Evolutionary conservation across 202 grass and related monocot genomes (phyloP).

Genomic region (Sporobolus alterniflorus): DNA sequence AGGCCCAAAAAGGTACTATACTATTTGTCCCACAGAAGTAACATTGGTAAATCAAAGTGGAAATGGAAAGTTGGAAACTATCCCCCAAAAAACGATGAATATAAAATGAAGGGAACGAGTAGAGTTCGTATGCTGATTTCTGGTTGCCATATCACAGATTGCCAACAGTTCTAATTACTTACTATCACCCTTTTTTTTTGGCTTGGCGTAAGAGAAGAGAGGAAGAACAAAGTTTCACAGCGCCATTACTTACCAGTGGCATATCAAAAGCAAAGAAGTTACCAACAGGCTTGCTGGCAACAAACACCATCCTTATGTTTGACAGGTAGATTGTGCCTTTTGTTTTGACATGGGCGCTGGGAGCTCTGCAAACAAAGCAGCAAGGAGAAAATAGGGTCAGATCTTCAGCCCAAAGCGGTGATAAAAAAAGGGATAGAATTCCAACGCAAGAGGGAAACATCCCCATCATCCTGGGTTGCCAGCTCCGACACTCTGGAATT

Average conservation of each 20-base stretch:
- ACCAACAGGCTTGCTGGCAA: slow-evolving; percentile 80
- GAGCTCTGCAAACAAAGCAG: slow-evolving; percentile 49
- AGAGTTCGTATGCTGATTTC: not conserved
- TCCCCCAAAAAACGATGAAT: not conserved
- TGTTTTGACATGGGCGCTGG: slow-evolving; percentile 64
- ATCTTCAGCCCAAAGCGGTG: not conserved
- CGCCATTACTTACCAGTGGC: slow-evolving; percentile 65
- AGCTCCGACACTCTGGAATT: not conserved
- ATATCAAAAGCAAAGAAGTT: slow-evolving; percentile 93
- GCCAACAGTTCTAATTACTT: not conserved
- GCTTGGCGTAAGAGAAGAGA: no score
- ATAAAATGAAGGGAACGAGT: not conserved
- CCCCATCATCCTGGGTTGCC: not conserved
- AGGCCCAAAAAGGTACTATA: not conserved
- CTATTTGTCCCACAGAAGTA: not conserved
- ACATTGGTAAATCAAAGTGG: not conserved
- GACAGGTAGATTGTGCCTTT: slow-evolving; percentile 97
- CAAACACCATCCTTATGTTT: slow-evolving; percentile 97
- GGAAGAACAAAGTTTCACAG: not conserved
- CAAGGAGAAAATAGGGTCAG: not conserved
- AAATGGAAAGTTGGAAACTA: not conserved
- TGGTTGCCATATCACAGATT: not conserved
- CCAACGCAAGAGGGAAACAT: not conserved
- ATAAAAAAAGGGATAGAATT: not conserved
- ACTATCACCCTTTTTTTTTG: not conserved